phyloP scores from a whole-genome alignment of 2,329 filamentous ascomycete genomes.

The Tolypocladium pustulatum region DNA sequence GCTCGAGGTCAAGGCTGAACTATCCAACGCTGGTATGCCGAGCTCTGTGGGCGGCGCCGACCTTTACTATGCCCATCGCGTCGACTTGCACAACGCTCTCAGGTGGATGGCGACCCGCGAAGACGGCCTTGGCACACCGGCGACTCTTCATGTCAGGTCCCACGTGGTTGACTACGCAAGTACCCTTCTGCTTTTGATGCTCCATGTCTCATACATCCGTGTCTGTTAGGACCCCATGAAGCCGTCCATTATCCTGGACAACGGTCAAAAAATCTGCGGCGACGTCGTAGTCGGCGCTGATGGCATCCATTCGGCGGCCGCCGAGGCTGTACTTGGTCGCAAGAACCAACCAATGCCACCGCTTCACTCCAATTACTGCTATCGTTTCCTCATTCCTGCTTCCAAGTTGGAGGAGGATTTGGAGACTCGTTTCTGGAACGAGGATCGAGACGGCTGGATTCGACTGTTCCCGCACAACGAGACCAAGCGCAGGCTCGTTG shows the following conservation, averaged over 20 bases:
- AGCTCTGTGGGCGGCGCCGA: slow-evolving; percentile 15
- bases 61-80: slow-evolving; percentile 26
- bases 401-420: slow-evolving; percentile 18
- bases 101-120: slow-evolving; percentile 19
- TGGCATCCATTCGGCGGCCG: slow-evolving; percentile 26
- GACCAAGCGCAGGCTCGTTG: slow-evolving; percentile 15
- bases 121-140: slow-evolving; percentile 14
- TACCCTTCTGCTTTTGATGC: neutral
- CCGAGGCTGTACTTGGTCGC: slow-evolving; percentile 15
- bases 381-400: slow-evolving; percentile 23
- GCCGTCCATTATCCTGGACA: slow-evolving; percentile 16
- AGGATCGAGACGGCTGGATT: slow-evolving; percentile 13
- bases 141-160: slow-evolving; percentile 12
- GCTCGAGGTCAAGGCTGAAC: slow-evolving; percentile 8
- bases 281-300: slow-evolving; percentile 35
- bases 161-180: slow-evolving; percentile 17
- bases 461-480: slow-evolving; percentile 13
- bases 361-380: slow-evolving; percentile 20
- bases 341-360: slow-evolving; percentile 14
- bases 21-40: slow-evolving; percentile 8
- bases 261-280: slow-evolving; percentile 15
- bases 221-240: slow-evolving; percentile 10
- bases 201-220: neutral
- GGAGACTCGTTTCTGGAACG: slow-evolving; percentile 18
- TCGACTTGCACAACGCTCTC: slow-evolving; percentile 27